Percentiles rank a stretch among this genome's conserved stretches.
Conservation (phyloP, 495 filamentous ascomycete species). For the Penicillium canescens region DNA sequence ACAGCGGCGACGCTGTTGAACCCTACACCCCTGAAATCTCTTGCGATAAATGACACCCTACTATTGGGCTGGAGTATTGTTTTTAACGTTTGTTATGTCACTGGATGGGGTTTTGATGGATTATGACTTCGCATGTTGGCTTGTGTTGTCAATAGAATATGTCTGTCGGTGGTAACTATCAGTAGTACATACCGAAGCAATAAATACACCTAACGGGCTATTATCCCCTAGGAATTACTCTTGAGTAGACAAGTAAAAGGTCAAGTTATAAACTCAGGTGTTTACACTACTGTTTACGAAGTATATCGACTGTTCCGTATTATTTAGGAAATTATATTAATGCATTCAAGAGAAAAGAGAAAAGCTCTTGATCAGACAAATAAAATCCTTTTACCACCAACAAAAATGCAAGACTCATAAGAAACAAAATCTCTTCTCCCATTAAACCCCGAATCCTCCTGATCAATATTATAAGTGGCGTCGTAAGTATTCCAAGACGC, state of each 20-base stretch:
- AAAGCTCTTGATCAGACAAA: too few species aligned
- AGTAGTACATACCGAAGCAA: conserved; percentile 5
- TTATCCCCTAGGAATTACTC: not conserved
- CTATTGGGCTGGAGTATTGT: not conserved
- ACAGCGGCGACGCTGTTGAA: not conserved
- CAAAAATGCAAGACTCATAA: too few species aligned
- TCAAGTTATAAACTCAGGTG: too few species aligned
- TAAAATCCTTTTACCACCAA: too few species aligned
- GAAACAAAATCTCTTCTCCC: not conserved
- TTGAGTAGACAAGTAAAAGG: too few species aligned
- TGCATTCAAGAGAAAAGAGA: too few species aligned
- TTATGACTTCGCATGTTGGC: not conserved
- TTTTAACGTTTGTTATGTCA: not conserved
- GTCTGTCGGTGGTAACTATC: not conserved
- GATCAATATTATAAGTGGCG: conserved; percentile 4
- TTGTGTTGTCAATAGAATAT: not conserved
- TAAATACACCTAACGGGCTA: not conserved
- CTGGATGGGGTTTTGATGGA: conserved; percentile 18
- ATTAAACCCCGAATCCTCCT: conserved; percentile 8
- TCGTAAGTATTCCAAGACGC: conserved; percentile 7
- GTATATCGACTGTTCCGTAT: too few species aligned
- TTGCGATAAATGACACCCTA: not conserved
- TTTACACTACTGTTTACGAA: too few species aligned
- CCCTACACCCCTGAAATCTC: not conserved
- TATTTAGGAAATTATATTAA: too few species aligned